Conservation (phyloP, 2,329 filamentous ascomycete genomes). For the Fusarium brevicatenulatum region DNA sequence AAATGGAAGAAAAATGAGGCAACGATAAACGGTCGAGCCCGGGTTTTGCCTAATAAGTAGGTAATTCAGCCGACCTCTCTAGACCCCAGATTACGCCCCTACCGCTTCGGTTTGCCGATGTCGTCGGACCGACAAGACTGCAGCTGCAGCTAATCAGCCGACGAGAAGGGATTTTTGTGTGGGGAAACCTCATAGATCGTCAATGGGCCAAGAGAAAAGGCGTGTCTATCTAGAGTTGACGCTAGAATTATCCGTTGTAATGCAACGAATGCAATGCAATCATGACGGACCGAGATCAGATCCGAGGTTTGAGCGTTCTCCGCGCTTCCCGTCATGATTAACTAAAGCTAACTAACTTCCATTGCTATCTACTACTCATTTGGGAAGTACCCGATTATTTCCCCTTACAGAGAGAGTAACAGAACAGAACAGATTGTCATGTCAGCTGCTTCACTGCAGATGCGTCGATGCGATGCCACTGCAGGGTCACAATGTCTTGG, state of each 20-base stretch:
- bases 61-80: slow-evolving; percentile 25
- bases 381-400: background rate
- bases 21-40: background rate
- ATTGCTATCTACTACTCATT: background rate
- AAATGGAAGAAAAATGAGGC: background rate
- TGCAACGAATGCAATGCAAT: background rate
- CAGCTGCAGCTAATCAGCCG: slow-evolving; percentile 14
- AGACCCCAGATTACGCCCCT: slow-evolving; percentile 16
- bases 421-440: background rate
- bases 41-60: slow-evolving; percentile 37
- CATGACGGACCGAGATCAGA: slow-evolving; percentile 5
- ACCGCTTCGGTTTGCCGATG: slow-evolving; percentile 1
- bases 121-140: slow-evolving; percentile 29
- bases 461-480: background rate
- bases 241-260: background rate
- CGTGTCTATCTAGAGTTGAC: background rate
- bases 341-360: background rate
- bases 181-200: slow-evolving; percentile 7
- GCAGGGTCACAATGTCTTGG: background rate
- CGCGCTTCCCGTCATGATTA: background rate
- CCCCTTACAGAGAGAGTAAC: background rate
- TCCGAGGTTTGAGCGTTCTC: background rate
- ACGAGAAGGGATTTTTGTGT: slow-evolving; percentile 1
- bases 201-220: background rate
- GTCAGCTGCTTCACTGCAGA: slow-evolving; percentile 4